Evolutionary conservation across 352 stramenopile genomes (phyloP), one percentile per base, ranked within the genome.

Genomic region (Pythium dissotocum): DNA sequence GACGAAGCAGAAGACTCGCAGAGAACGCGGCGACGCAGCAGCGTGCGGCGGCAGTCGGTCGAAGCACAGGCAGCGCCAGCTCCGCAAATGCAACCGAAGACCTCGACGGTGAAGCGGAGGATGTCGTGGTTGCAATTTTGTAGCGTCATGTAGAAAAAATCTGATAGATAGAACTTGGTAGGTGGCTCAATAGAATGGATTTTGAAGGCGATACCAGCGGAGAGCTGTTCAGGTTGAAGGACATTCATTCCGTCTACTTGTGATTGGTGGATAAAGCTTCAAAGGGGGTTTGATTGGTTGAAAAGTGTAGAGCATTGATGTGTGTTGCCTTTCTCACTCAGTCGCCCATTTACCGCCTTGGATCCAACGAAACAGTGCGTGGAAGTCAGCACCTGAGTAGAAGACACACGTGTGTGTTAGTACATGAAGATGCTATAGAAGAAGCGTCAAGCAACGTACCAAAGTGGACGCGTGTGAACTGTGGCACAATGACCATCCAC

Each of bases 381-480:
- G 30, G n/a, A 60, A 60, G 54, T 60, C 54, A 5, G 54, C 30
- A 5, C 51, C 51, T 57, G 51, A 24, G 21, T 24, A 24, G 21
- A 24, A 24, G 21, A 24, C 21, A 24, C 21, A 0, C 21, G 21
- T 24, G 21, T 24, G 21, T 24, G 21, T 24, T 24, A 24, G 21
- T 24, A 24, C 21, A 24, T 24, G 21, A 24, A 24, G 21, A 55
- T 10, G 21, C 16, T 38, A 9, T 16, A n/a, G 36, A 38, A 57
- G 24, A 36, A 18, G 42, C 12, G 42, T 16, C 13, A 72, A 0
- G 49, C 5, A 7, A 30, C 54, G 30, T 49, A 48, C 57, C 57
- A 16, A 55, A 63, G 38, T 55, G 57, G 18, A 28, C 42, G 38
- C 55, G 57, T 24, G 57, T 54, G 38, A 63, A 35, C 6, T 63